Base-by-base conservation (phyloP, 1,284 basidiomycete species). In the Tranzscheliella williamsii region DNA sequence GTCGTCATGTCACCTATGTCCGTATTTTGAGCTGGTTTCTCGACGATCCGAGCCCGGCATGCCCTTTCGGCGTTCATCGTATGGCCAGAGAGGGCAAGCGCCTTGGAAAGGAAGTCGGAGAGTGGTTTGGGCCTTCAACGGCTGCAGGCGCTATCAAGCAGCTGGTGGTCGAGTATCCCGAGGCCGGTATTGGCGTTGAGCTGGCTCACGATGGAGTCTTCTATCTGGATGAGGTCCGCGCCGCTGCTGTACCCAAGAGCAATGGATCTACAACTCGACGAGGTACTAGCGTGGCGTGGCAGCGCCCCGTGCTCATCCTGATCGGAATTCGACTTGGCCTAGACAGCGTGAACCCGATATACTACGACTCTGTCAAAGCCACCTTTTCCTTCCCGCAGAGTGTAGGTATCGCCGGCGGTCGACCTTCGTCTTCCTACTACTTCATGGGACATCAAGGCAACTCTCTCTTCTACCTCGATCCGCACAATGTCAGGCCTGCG, bases 111-210 rank as follows among this genome's bases (percentile, higher is more conserved):
- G 90, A 93, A 65, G 88, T 96, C 0, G 94, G 94, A 2, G 89
- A 92, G 78, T 97, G 94, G 94, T 97, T 97, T 72, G 94, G 94
- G 0, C 94, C 94, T 0, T 94, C 90, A 74, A 94, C 91, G 0
- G 94, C 94, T 23, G 91, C 93, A 5, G 92, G 92, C 26, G 93
- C 91, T 13, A 89, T 97, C 80, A 91, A 89, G 87, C 52, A 67
- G 43, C 58, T 76, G 0, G 84, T 95, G 7, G 33, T 39, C 4
- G 83, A 84, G 0, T 96, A 89, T 78, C 86, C 89, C 2, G 85
- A 88, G 39, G 86, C 88, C 24, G 87, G 87, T 0, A 80, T 97
- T 8, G 86, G 88, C 5, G 90, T 96, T 0, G 84, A 87, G 3
- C 84, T 91, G 4, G 90, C 85, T 0, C 57, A 64, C 38, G 94